Evolutionary conservation across 1,284 basidiomycete genomes (phyloP), one percentile per base, ranked within the genome.

Genomic region (Naganishia sp.): DNA sequence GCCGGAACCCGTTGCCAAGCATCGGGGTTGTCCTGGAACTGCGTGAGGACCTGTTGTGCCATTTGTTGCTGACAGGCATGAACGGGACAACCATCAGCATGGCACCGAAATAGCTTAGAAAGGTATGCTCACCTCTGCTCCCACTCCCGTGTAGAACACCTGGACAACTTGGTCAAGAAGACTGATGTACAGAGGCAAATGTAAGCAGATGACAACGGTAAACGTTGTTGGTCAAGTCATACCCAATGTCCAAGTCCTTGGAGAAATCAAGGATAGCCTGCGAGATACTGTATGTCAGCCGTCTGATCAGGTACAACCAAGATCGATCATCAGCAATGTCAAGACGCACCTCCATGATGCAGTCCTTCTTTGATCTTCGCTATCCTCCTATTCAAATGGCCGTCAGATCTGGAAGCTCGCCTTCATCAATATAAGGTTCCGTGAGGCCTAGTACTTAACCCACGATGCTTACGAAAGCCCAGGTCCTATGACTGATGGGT

Each of bases 1-100:
- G 90, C 89, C 41, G 96, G 96, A 1, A 99, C 96, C 76, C 92
- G 86, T 71, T 95, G 94, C 96, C 96, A 99, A 53, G 94, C 88
- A 68, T 99, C 96, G n/a, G 92, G 90, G 79, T 93, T 86, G 71
- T 99, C 96, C 80, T 99, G 94, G 76, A 99, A 92, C 78, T 96
- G 94, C 11, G 94, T 94, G 70, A 97, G 85, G 67, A 91, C 84
- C 76, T 89, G 88, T 79, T 95, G 93, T 23, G 93, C 92, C 76
- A 88, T 80, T 86, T 91, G 89, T 89, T 92, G 92, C 92, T 96
- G 75, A 58, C 72, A 42, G 18, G 23, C 21, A 17, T 61, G 28
- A 31, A 50, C n/a, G 13, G n/a, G 31, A 23, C n/a, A 25, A 46
- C 23, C 52, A 63, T 49, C 50, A 21, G 52, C 41, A 42, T 28